Percentiles rank a stretch among this genome's conserved stretches.
Evolutionary conservation across 306 rosid species (phyloP).

Genomic region (Citrullus mucosospermus): DNA sequence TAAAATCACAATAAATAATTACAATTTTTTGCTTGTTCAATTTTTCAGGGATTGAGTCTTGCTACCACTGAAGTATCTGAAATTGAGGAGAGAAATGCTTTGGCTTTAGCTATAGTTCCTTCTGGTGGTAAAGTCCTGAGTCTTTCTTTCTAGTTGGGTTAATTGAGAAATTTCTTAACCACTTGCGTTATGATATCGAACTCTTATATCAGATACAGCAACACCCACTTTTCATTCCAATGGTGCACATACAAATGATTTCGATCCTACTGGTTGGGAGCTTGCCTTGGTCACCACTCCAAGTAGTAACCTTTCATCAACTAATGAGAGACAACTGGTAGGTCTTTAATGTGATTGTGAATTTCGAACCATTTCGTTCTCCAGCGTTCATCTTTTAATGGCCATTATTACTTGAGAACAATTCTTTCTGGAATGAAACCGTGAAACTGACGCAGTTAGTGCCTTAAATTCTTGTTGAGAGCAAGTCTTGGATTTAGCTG

Average conservation of each 20-base stretch:
- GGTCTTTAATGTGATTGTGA: constrained; percentile 6
- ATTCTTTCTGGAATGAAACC: not conserved
- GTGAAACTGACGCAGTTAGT: not conserved
- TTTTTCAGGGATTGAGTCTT: constrained; percentile 72
- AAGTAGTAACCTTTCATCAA: constrained; percentile 67
- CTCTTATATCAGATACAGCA: constrained; percentile 28
- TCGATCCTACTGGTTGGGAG: constrained; percentile 97
- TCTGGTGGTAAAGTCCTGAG: constrained; percentile 46
- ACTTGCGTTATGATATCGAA: not conserved
- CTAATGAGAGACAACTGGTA: constrained; percentile 90
- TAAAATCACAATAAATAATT: not conserved
- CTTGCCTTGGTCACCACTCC: constrained; percentile 91
- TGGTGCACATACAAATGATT: constrained; percentile 45
- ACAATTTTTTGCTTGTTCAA: constrained; percentile 5
- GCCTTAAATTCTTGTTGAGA: not conserved
- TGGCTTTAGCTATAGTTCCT: constrained; percentile 83
- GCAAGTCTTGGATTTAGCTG: not conserved
- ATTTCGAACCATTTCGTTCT: not conserved
- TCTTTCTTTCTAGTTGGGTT: constrained; percentile 14
- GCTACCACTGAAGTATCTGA: constrained; percentile 43
- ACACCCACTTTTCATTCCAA: constrained; percentile 53
- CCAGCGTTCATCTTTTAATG: not conserved
- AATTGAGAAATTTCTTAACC: constrained; percentile 6
- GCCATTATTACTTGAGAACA: not conserved
- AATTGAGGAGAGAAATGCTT: constrained; percentile 83